Conservation (phyloP, 345 rosid genomes). For the Xanthoceras sorbifolium region DNA sequence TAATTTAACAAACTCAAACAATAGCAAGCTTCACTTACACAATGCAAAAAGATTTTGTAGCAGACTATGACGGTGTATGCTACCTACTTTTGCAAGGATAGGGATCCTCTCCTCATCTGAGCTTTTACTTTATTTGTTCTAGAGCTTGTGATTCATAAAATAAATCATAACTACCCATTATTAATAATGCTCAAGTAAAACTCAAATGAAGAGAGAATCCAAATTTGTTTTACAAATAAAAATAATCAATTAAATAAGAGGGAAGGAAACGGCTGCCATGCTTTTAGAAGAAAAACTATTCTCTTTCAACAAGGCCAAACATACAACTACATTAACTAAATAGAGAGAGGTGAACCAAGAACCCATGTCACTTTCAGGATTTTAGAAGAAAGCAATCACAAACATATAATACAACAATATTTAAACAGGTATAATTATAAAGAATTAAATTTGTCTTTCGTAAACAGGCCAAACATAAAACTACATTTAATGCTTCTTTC, state of each 20-base stretch:
- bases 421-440: background rate
- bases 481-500: background rate
- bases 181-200: too few relatives aligned
- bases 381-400: background rate
- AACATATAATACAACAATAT: background rate
- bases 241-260: background rate
- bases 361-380: background rate
- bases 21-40: conserved; percentile 1
- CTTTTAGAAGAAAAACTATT: too few relatives aligned
- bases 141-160: too few relatives aligned
- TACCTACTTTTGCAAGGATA: background rate
- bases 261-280: background rate
- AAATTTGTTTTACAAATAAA: too few relatives aligned
- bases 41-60: background rate
- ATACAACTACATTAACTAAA: background rate
- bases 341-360: background rate
- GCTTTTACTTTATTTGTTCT: too few relatives aligned
- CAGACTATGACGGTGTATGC: background rate
- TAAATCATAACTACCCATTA: too few relatives aligned
- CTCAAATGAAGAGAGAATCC: too few relatives aligned
- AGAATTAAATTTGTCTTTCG: background rate
- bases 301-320: too few relatives aligned
- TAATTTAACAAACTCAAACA: conserved; percentile 23
- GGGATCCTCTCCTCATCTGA: too few relatives aligned
- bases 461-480: background rate